Evolutionary conservation across 805 yeast genomes (phyloP), one percentile per base, ranked within the genome.

Genomic region (Wickerhamomyces tratensis): DNA sequence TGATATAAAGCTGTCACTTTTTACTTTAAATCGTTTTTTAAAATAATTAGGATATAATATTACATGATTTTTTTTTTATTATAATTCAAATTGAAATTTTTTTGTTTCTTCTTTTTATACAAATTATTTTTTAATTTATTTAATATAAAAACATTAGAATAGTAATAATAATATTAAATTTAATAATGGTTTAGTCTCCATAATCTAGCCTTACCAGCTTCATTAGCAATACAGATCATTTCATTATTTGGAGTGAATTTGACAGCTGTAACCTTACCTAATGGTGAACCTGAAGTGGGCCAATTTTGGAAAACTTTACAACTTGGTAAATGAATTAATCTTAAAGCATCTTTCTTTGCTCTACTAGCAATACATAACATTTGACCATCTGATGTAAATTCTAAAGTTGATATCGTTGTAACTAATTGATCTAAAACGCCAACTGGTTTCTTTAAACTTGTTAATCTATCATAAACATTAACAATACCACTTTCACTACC

Each of bases 271-370:
- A 93, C 96, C 50, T 82, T 79, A n/a, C 98, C 99, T 50, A 93
- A 72, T 10, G 98, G 98, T 1, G 98, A 91, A 6, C 88, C 88
- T 41, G 91, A 80, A 2, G 98, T 93, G 14, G 99, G 99, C 98
- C 98, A 93, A 67, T 93, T 93, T 39, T 80, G 71, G 64, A 80
- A 93, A 7, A 86, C 95, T 15, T 86, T 76, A 49, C 91, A 86
- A 26, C 85, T 74, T 25, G 97, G 96, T 44, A 91, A 63, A 58
- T 93, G 98, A 11, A 87, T 89, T 49, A 93, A 60, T 54, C 89
- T 75, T 46, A 93, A 68, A 4, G 96, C 86, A 61, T 93, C 98
- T 53, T 82, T 79, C 65, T 81, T 79, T 6, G 82, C 87, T 53
- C 94, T 72, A 8, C 95, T 84, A 0, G 96, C 91, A 48, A 89